phyloP scores from a whole-genome alignment of 1,139 yeast genomes.

The Geotrichum reessii region DNA sequence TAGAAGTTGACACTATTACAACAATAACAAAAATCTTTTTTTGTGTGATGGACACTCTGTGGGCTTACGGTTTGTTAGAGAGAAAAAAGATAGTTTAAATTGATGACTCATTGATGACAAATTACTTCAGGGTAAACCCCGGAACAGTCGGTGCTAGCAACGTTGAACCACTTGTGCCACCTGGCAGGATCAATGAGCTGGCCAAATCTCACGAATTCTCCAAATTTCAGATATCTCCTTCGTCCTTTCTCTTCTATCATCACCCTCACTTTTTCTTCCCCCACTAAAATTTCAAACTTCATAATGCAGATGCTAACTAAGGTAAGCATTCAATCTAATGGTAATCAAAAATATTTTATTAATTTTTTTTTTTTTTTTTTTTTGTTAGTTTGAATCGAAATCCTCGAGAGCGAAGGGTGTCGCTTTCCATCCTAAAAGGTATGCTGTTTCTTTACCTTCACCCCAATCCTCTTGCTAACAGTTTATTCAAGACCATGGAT shows the following conservation, averaged over 20 bases:
- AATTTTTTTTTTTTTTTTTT: no score
- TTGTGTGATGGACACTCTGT: no score
- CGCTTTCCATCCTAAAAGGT: conserved; percentile 90
- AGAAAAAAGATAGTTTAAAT: background rate
- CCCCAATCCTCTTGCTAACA: conserved; percentile 1
- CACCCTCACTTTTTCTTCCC: background rate
- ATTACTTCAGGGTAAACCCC: conserved; percentile 3
- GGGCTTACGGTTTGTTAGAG: background rate
- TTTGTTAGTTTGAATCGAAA: conserved; percentile 95
- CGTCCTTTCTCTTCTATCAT: background rate
- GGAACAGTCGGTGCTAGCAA: conserved; percentile 1
- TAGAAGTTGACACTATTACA: background rate
- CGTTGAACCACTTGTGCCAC: conserved; percentile 3
- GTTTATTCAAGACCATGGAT: conserved; percentile 78
- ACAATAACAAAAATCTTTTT: background rate
- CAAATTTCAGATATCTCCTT: background rate
- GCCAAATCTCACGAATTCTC: background rate
- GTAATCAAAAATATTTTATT: no score
- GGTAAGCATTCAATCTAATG: conserved; percentile 37
- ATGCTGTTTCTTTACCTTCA: conserved; percentile 21
- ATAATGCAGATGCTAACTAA: conserved; percentile 94
- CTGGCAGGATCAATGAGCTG: background rate
- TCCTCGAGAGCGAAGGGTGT: conserved; percentile 98
- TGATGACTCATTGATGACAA: background rate
- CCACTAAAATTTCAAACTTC: conserved; percentile 14